These are phyloP conservation scores for Macroventuria anomochaeta DNA, from an alignment of 2,329 filamentous ascomycete genomes.

Conservation along the genomic window DNA sequence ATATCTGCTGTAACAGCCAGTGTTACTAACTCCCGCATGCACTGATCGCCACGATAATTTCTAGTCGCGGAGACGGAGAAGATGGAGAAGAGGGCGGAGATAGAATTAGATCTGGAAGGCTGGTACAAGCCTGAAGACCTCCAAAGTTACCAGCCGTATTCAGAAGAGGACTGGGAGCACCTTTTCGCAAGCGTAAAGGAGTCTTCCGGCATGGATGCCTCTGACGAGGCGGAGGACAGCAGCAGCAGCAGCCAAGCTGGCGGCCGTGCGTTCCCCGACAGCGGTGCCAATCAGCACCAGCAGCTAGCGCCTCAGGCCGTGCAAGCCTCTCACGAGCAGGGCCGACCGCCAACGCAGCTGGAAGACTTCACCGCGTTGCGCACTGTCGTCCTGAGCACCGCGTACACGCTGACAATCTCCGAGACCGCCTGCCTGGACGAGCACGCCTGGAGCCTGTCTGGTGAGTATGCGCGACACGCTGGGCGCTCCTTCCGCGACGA, in stretches of 20 bases:
- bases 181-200: background rate
- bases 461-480: slow-evolving; percentile 15
- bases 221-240: background rate
- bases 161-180: background rate
- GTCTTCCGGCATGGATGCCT: background rate
- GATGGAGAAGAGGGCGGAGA: background rate
- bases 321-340: slow-evolving; percentile 24
- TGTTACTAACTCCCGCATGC: background rate
- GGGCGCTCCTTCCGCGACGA: slow-evolving; percentile 1
- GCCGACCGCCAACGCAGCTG: slow-evolving; percentile 2
- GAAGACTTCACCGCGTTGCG: slow-evolving; percentile 6
- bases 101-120: background rate
- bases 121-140: background rate
- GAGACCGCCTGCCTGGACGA: background rate
- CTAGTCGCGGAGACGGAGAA: background rate
- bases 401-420: background rate
- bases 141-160: too few species aligned
- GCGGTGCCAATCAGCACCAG: slow-evolving; percentile 13
- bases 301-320: slow-evolving; percentile 15
- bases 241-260: background rate
- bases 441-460: background rate
- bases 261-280: background rate
- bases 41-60: background rate
- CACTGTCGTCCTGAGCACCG: background rate
- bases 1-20: background rate